Evolutionary conservation across 495 filamentous ascomycete species (phyloP), one percentile per base, ranked within the genome.

Genomic region (Bathelium albidoporum): DNA sequence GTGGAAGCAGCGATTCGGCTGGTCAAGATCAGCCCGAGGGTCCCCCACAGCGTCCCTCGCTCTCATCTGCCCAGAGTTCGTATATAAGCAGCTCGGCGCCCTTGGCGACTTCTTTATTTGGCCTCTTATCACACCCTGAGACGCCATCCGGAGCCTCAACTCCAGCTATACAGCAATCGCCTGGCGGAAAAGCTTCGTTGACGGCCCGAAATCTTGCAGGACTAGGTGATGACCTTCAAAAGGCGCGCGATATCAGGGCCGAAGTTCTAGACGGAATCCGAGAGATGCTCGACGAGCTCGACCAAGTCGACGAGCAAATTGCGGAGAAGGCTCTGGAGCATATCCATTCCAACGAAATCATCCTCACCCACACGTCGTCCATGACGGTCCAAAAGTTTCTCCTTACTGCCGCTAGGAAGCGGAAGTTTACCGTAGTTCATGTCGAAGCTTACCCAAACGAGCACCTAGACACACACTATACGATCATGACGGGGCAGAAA

Each of bases 231-330:
- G 49, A 55, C 4, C 24, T 55, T 29, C 22, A 28, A 20, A 55
- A 55, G 29, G 22, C 49, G 26, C 61, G 62, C 45, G 86, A 92
- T 63, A 78, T 96, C 44, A 88, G 88, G 62, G 89, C 88, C n/a
- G 91, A 96, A 73, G 87, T 96, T 2, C 80, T 93, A 64, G 87
- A 90, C 69, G 91, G 90, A 26, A 91, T 97, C 63, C 82, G 86
- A 65, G 92, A 97, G 73, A 89, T 97, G 36, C 88, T 91, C 71
- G 92, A 97, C 69, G 92, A 97, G 73, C 82, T 97, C 49, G 84
- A 83, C 52, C 88, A 92, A 72, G 89, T 89, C 16, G 91, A 95
- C 73, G 89, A 92, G 66, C 90, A 94, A 73, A 93, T 96, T 64
- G 88, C 91, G 2, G 83, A 81, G 26, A 90, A 90, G 66, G 87